Evolutionary conservation across 805 yeast genomes (phyloP).

Genomic region (Hanseniaspora pseudoguilliermondii): DNA sequence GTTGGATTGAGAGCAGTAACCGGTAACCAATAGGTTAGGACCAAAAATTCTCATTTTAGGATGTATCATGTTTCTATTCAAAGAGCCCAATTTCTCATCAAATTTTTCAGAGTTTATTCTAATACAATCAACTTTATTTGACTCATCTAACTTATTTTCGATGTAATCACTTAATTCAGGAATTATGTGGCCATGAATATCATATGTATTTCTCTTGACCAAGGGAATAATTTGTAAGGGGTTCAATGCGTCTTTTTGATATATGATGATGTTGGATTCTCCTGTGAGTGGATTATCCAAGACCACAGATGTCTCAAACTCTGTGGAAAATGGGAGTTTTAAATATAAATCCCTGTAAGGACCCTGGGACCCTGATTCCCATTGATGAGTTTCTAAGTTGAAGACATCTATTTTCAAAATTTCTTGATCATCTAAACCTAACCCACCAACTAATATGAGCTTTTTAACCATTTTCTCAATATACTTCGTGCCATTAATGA

Average conservation of each 20-base stretch:
- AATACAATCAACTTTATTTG: constrained; percentile 21
- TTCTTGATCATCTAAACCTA: constrained; percentile 25
- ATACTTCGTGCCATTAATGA: constrained; percentile 14
- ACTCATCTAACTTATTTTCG: constrained; percentile 13
- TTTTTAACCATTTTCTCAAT: constrained; percentile 25
- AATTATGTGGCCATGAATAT: constrained; percentile 22
- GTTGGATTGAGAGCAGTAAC: constrained; percentile 37
- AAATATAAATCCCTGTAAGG: constrained; percentile 1
- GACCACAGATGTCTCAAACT: constrained; percentile 15
- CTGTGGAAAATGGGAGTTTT: background rate
- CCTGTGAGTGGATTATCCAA: constrained; percentile 14
- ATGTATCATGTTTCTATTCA: constrained; percentile 34
- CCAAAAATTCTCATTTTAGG: constrained; percentile 59
- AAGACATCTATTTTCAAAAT: constrained; percentile 23
- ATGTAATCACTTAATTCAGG: constrained; percentile 22
- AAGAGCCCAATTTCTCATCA: constrained; percentile 15
- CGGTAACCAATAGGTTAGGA: constrained; percentile 48
- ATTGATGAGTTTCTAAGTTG: constrained; percentile 22
- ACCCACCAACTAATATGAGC: constrained; percentile 26
- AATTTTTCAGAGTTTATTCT: constrained; percentile 19
- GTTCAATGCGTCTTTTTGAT: constrained; percentile 13
- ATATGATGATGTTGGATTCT: constrained; percentile 14
- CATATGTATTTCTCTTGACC: constrained; percentile 1
- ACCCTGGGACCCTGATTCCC: constrained; percentile 20
- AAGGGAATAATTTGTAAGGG: constrained; percentile 29